Percentiles rank a stretch among this genome's conserved stretches.
These are phyloP conservation scores for Nigrograna mackinnonii DNA, from an alignment of 2,329 filamentous ascomycete genomes.

Conservation along the genomic window DNA sequence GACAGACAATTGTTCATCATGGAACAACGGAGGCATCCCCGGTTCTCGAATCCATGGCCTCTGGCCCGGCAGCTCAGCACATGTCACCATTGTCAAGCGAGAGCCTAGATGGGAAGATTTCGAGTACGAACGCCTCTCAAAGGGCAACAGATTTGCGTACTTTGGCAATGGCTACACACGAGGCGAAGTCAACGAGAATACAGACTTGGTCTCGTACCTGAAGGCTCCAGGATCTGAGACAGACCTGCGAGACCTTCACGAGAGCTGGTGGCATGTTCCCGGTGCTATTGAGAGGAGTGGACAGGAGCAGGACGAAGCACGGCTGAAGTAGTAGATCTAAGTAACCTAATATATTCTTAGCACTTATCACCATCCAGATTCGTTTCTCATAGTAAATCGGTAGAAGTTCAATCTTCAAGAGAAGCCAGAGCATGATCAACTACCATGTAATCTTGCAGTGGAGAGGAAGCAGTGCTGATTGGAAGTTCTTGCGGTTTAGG, in stretches of 20 bases:
- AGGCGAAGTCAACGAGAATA: slow-evolving; percentile 59
- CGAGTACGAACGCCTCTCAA: slow-evolving; percentile 54
- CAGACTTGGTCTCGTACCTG: slow-evolving; percentile 68
- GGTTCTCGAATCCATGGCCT: slow-evolving; percentile 68
- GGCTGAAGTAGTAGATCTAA: too few relatives aligned
- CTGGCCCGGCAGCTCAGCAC: slow-evolving; percentile 70
- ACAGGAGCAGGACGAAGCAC: too few relatives aligned
- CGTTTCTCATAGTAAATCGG: too few relatives aligned
- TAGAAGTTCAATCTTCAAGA: too few relatives aligned
- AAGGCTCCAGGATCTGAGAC: slow-evolving; percentile 55
- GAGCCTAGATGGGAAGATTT: slow-evolving; percentile 64
- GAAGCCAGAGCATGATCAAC: too few relatives aligned
- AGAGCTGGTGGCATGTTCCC: slow-evolving; percentile 62
- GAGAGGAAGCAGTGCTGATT: too few relatives aligned
- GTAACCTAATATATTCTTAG: too few relatives aligned
- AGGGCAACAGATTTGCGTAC: slow-evolving; percentile 61
- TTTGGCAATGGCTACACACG: slow-evolving; percentile 70
- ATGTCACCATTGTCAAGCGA: slow-evolving; percentile 62
- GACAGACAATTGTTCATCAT: slow-evolving; percentile 67
- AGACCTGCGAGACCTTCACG: slow-evolving; percentile 66
- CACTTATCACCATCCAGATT: too few relatives aligned
- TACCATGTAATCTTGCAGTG: too few relatives aligned
- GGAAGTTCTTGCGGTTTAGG: too few relatives aligned
- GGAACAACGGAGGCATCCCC: slow-evolving; percentile 67
- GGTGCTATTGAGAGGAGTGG: too few relatives aligned